Evolutionary conservation across 768 basidiomycete genomes (phyloP), one percentile per base, ranked within the genome.

Genomic region (Boletus rubescentipes): DNA sequence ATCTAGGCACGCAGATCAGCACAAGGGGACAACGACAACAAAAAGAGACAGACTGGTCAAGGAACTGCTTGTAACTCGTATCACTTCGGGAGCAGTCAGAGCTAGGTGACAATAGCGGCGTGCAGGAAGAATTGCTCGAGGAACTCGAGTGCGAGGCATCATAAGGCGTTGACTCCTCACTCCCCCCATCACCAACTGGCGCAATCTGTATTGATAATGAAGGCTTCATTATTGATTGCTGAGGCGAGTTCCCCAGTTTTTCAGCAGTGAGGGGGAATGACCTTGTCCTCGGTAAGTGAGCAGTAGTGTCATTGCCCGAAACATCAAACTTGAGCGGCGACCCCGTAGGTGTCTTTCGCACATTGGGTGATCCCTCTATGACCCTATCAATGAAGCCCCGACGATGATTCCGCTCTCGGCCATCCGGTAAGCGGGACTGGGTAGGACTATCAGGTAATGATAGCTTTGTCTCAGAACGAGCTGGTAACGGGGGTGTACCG

Each of bases 41-140:
- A n/a, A 39, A 44, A 31, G 14, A 30, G 15, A 77, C 83, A 42
- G 61, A 88, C 88, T 76, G 83, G 69, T 82, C 81, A 53, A 91
- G 66, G 55, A 91, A 83, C 54, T 81, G 77, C 55, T 74, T 76
- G 64, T 89, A 89, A 57, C 76, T 75, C 56, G 78, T 76, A 21
- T 76, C 63, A 35, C 45, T 57, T 38, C 57, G 56, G 10, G 46
- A 37, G 29, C 38, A 40, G 43, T 65, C 65, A 35, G 75, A 73
- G 5, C 66, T 65, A 12, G 79, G 77, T 21, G 80, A 78, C 2
- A 74, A 67, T 15, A 76, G 72, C 4, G 73, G 68, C 30, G 78
- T 75, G 49, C 69, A 60, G 18, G 79, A 79, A 26, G 78, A 77
- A 12, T 78, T 74, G 51, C 74, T 64, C 38, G 79, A 79, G 12